Evolutionary conservation across 305 asterid species (phyloP).

Genomic region (Striga hermonthica): DNA sequence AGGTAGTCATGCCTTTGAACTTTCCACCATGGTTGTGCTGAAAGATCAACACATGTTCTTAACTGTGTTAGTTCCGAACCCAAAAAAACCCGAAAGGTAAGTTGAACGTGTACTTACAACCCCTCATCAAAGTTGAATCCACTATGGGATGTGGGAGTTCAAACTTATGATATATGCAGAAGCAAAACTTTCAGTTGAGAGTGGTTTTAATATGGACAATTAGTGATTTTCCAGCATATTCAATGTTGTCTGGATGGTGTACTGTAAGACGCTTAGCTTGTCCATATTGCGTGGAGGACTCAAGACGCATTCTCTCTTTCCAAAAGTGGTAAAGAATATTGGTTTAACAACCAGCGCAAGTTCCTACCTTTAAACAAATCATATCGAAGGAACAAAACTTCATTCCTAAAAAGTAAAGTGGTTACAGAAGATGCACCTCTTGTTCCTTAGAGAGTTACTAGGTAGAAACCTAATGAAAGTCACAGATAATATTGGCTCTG

Average conservation of each 20-base stretch:
- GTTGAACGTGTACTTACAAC: slow-evolving; percentile 6
- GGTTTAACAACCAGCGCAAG: neutral
- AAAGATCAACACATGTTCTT: too few relatives aligned
- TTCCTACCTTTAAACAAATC: neutral
- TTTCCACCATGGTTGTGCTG: neutral
- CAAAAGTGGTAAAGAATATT: neutral
- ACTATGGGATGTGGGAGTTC: neutral
- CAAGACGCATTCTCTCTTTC: neutral
- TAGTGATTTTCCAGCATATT: neutral
- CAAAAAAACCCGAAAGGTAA: neutral
- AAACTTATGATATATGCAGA: neutral
- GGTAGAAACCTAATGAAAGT: neutral
- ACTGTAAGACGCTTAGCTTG: neutral
- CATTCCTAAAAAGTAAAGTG: neutral
- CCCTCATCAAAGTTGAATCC: neutral
- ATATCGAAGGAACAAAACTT: too few relatives aligned
- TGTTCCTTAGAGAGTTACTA: neutral
- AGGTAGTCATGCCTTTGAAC: neutral
- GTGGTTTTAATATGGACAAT: neutral
- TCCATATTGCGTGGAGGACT: neutral
- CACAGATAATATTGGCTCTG: neutral
- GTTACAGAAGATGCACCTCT: neutral
- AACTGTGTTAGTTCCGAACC: too few relatives aligned
- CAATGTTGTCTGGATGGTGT: neutral
- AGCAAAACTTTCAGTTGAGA: neutral